A percentile compares a stretch with the other conserved stretches of the same genome.
Conservation (phyloP, 1,284 basidiomycete species). For the Boletus holoroseus region DNA sequence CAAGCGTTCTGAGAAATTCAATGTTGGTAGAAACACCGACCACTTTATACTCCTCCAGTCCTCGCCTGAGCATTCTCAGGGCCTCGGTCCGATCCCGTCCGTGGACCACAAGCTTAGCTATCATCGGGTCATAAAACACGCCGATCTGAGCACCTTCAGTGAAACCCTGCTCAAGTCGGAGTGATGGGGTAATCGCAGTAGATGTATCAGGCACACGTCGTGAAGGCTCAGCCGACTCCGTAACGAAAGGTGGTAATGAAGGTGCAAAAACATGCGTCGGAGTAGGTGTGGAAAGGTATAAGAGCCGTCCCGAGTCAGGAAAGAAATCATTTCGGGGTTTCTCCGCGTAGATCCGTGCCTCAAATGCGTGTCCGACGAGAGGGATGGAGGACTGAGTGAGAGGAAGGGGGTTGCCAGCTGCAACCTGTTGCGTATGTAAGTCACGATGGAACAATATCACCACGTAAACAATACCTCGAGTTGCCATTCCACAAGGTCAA, state of each 20-base stretch:
- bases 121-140: constrained; percentile 93
- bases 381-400: constrained; percentile 73
- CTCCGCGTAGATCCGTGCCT: constrained; percentile 96
- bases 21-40: constrained; percentile 90
- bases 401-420: constrained; percentile 83
- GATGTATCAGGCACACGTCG: constrained; percentile 36
- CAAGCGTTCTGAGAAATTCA: constrained; percentile 78
- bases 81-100: constrained; percentile 85
- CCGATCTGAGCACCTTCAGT: constrained; percentile 81
- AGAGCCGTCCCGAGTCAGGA: constrained; percentile 80
- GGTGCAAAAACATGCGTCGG: constrained; percentile 64
- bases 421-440: constrained; percentile 47
- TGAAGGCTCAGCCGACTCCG: constrained; percentile 32
- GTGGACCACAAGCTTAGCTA: constrained; percentile 89
- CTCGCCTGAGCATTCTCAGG: constrained; percentile 70
- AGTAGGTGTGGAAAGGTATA: constrained; percentile 73
- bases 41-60: constrained; percentile 83
- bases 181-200: constrained; percentile 50
- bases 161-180: constrained; percentile 92
- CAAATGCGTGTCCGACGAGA: constrained; percentile 88
- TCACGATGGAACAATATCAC: background rate
- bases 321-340: constrained; percentile 91
- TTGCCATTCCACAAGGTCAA: constrained; percentile 94
- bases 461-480: constrained; percentile 53
- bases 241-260: constrained; percentile 24